Base-by-base conservation (phyloP, 768 basidiomycete genomes). In the Russula lepida region DNA sequence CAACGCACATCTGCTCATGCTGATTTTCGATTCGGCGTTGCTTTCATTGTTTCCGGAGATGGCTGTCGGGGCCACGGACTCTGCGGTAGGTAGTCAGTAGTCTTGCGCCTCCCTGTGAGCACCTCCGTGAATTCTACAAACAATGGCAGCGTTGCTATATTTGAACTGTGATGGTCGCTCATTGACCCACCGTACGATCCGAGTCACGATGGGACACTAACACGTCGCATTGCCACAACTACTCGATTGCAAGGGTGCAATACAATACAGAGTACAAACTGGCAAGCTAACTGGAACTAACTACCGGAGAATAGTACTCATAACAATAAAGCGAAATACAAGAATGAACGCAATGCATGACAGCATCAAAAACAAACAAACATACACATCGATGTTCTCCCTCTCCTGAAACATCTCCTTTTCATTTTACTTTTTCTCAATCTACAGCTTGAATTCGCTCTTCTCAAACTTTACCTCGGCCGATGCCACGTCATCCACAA, bases 401-500 rank as follows among this genome's bases (percentile, higher is more conserved):
- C 27, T 17, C 17, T 27, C 23, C 5, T 39, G 52, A 4, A 32
- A 21, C 19, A 32, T 30, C 15, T 12, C 17, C 7, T 56, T 63
- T 52, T 37, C 55, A 53, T 53, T 46, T 30, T 43, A 59, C 19
- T 41, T 25, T 25, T 49, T 19, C 54, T 41, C 19, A 25, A 4
- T 19, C 73, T 73, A 88, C 64, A 85, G 69, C 71, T 81, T 82
- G 74, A 88, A 84, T 17, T 76, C 64, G 4, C 81, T 80, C 72
- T 74, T 79, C 13, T 79, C 72, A 69, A 83, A 88, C 68, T 76
- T 68, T 32, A 87, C 79, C 66, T 85, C 83, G 47, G 74, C 74
- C 9, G 85, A 79, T 2, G 97, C 95, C 8, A 84, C 85, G 51
- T 92, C 85, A 74, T 98, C 94, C 37, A 89, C 85, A 74, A 98